These are phyloP conservation scores for Podospora bellae-mahoneyi DNA, from an alignment of 495 filamentous ascomycete species.

Conservation along the genomic window DNA sequence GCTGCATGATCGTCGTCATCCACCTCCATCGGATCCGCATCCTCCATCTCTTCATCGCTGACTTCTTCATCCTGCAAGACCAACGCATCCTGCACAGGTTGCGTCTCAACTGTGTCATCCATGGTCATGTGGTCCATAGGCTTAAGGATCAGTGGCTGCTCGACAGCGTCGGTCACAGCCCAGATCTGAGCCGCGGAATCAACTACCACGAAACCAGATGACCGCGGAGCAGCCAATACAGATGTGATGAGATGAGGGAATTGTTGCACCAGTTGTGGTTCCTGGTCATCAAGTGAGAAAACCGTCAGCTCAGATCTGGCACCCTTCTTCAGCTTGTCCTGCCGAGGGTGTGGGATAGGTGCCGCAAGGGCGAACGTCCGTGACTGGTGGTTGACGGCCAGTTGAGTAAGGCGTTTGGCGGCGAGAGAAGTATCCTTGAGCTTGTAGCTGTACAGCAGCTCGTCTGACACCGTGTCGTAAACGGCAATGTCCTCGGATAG, in stretches of 20 bases:
- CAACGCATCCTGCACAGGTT: slow-evolving; percentile 23
- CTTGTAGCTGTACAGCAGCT: slow-evolving; percentile 50
- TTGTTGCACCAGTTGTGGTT: slow-evolving; percentile 48
- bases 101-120: slow-evolving; percentile 22
- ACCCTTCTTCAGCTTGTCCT: slow-evolving; percentile 28
- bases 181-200: slow-evolving; percentile 58
- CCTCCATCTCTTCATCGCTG: slow-evolving; percentile 43
- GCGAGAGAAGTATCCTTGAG: slow-evolving; percentile 31
- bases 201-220: slow-evolving; percentile 59
- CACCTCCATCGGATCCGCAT: slow-evolving; percentile 33
- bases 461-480: slow-evolving; percentile 63
- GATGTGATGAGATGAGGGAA: slow-evolving; percentile 52
- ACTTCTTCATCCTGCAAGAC: slow-evolving; percentile 48
- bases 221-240: slow-evolving; percentile 49
- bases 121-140: slow-evolving; percentile 47
- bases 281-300: slow-evolving; percentile 48
- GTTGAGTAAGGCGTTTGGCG: slow-evolving; percentile 49
- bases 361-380: slow-evolving; percentile 58
- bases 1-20: slow-evolving; percentile 43
- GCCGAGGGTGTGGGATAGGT: slow-evolving; percentile 32
- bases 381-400: slow-evolving; percentile 57
- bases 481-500: slow-evolving; percentile 61
- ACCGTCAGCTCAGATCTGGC: slow-evolving; percentile 51
- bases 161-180: slow-evolving; percentile 48
- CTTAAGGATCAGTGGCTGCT: slow-evolving; percentile 48